phyloP scores from a whole-genome alignment of 768 basidiomycete species.

The Russula emetica region DNA sequence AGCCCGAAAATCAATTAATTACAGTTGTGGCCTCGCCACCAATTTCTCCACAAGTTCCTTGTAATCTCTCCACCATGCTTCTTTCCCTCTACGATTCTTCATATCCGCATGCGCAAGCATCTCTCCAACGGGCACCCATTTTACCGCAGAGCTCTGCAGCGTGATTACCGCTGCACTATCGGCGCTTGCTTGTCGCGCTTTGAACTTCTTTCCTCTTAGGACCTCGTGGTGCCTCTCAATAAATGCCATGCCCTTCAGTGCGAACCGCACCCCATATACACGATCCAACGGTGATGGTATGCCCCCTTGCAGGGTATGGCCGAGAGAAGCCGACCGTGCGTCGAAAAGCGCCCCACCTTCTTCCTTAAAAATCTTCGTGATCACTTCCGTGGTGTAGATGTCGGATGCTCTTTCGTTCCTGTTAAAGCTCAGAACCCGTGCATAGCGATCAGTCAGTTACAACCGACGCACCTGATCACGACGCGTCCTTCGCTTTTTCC shows the following conservation, averaged over 20 bases:
- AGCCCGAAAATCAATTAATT: background rate
- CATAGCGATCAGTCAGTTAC: slow-evolving; percentile 5
- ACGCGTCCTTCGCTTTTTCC: slow-evolving; percentile 92
- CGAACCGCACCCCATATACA: slow-evolving; percentile 81
- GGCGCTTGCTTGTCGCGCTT: slow-evolving; percentile 49
- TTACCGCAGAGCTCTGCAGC: slow-evolving; percentile 74
- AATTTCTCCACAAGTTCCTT: slow-evolving; percentile 71
- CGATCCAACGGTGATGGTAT: slow-evolving; percentile 95
- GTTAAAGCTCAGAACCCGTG: background rate
- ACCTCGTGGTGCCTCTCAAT: slow-evolving; percentile 73
- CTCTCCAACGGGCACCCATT: slow-evolving; percentile 80
- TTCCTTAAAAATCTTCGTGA: slow-evolving; percentile 92
- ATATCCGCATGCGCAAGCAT: slow-evolving; percentile 88
- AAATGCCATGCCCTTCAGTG: slow-evolving; percentile 92
- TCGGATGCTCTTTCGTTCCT: slow-evolving; percentile 84
- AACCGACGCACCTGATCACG: slow-evolving; percentile 68
- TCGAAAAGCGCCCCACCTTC: slow-evolving; percentile 93
- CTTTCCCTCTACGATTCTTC: slow-evolving; percentile 77
- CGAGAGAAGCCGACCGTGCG: slow-evolving; percentile 90
- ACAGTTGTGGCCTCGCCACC: slow-evolving; percentile 58
- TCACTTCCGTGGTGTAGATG: slow-evolving; percentile 87
- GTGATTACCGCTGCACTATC: slow-evolving; percentile 88
- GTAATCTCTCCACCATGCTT: slow-evolving; percentile 70
- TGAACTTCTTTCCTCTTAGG: slow-evolving; percentile 48
- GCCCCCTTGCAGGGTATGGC: slow-evolving; percentile 95